Evolutionary conservation across 2,329 filamentous ascomycete species (phyloP).

Genomic region (Blumeria hordei): DNA sequence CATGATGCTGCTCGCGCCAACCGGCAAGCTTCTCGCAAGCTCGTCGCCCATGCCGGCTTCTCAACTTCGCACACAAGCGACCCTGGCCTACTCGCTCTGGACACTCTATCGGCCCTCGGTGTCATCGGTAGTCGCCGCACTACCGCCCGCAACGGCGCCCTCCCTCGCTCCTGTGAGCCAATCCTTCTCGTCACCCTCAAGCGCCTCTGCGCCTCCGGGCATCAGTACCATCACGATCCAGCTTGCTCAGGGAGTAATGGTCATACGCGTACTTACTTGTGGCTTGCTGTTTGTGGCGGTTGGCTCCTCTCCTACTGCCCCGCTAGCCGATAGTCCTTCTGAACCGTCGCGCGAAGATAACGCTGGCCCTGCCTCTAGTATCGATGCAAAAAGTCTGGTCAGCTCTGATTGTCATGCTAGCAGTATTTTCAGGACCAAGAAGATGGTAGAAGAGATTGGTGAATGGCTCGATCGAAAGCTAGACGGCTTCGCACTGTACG

Average conservation of each 20-base stretch:
- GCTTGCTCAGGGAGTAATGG: conserved; percentile 28
- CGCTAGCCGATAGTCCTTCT: conserved; percentile 6
- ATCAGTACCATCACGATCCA: conserved; percentile 20
- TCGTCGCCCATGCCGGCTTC: conserved; percentile 30
- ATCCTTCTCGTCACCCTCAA: conserved; percentile 3
- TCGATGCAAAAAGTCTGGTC: conserved; percentile 13
- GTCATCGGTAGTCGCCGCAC: conserved; percentile 17
- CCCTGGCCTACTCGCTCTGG: conserved; percentile 37
- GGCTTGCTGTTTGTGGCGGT: conserved; percentile 38
- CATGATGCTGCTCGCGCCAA: conserved; percentile 31
- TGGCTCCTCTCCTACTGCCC: conserved; percentile 18
- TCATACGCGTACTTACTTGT: conserved; percentile 31
- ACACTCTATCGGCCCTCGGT: conserved; percentile 26
- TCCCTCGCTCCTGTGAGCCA: conserved; percentile 5
- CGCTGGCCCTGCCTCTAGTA: background rate
- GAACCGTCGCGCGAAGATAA: conserved; percentile 6
- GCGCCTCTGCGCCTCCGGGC: conserved; percentile 5
- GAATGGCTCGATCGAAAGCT: conserved; percentile 36
- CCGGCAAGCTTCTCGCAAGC: conserved; percentile 39
- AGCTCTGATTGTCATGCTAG: conserved; percentile 16
- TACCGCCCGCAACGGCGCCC: conserved; percentile 15
- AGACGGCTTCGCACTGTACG: conserved; percentile 16
- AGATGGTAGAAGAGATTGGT: conserved; percentile 33
- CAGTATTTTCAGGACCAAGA: conserved; percentile 26
- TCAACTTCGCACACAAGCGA: conserved; percentile 35